Base-by-base conservation (phyloP, 2,329 filamentous ascomycete genomes). In the Diaporthe citrichinensis region DNA sequence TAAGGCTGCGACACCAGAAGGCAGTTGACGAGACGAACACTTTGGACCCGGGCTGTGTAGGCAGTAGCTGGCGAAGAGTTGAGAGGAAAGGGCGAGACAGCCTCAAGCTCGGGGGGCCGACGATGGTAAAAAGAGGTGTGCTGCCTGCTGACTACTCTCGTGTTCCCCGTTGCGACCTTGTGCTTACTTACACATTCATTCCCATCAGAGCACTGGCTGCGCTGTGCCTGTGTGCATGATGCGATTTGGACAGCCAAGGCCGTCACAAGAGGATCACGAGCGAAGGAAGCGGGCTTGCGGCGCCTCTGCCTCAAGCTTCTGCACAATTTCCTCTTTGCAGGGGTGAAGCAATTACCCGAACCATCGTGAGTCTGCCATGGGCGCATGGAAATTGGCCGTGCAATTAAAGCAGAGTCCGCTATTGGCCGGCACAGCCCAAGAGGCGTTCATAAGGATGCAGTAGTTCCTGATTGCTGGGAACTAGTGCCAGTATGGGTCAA, bases 1-100 rank as follows among this genome's bases (percentile, higher is more conserved):
- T 61, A 62, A 36, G 61, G 53, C 74, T 73, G 74, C 74, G 62
- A 75, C 69, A 61, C 51, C 71, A 68, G 57, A 73, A 41, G 25
- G 69, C 74, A 73, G 74, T 44, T 49, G 68, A 71, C 51, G 53
- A 44, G 41, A 72, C 69, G 34, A 68, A 72, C 34, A 65, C 49
- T 49, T 55, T 61, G 58, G 31, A 67, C 23, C 57, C 57, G 61
- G 53, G 55, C 61, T 62, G 62, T 57, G 25, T 55, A 59, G 58
- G 25, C 31, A 46, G 57, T 31, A 65, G 62, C 46, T 46, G 57
- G 34, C 65, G 74, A 39, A 57, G 44, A 41, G 72, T 28, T 71
- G 55, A 65, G 39, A 46, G n/a, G 39, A 51, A 41, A 58, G 20
- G 53, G 4, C 25, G 36, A 62, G 34, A 12, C 14, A 5, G 53